Evolutionary conservation across 2,329 filamentous ascomycete species (phyloP).

Genomic region (Chaetomium sp.): DNA sequence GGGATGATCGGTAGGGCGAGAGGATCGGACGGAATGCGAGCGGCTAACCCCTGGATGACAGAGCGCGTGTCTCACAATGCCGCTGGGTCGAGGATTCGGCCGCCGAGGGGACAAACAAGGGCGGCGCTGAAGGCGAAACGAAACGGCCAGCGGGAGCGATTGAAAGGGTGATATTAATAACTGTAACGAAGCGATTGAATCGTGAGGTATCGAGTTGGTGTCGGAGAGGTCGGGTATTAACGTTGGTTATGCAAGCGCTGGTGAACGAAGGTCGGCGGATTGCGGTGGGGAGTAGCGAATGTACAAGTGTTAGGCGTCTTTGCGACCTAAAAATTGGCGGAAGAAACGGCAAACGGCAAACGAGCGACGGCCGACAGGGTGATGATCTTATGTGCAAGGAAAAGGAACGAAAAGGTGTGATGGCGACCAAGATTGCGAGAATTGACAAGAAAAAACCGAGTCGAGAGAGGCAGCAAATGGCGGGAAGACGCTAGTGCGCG

Average conservation of each 20-base stretch:
- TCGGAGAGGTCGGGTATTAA: neutral
- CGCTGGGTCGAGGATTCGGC: slow-evolving; percentile 17
- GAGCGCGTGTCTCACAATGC: slow-evolving; percentile 30
- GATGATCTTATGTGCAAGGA: slow-evolving; percentile 22
- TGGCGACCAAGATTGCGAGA: slow-evolving; percentile 19
- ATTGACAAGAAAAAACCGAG: slow-evolving; percentile 19
- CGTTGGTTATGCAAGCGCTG: neutral
- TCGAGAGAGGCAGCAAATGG: slow-evolving; percentile 13
- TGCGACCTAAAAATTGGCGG: neutral
- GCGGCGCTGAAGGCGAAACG: slow-evolving; percentile 11
- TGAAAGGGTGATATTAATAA: slow-evolving; percentile 1
- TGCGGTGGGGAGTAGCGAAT: slow-evolving; percentile 16
- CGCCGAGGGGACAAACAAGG: slow-evolving; percentile 7
- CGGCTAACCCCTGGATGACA: slow-evolving; percentile 30
- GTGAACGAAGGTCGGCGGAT: slow-evolving; percentile 19
- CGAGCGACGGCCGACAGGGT: slow-evolving; percentile 23
- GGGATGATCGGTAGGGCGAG: slow-evolving; percentile 22
- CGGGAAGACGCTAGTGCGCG: slow-evolving; percentile 14
- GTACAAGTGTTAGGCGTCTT: slow-evolving; percentile 19
- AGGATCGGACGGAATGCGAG: slow-evolving; percentile 27
- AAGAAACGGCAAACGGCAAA: slow-evolving; percentile 21
- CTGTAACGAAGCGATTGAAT: slow-evolving; percentile 8
- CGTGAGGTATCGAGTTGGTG: neutral
- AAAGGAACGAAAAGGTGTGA: slow-evolving; percentile 12
- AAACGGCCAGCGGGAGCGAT: slow-evolving; percentile 12